Evolutionary conservation across 2,329 filamentous ascomycete species (phyloP).

Genomic region (Hypoxylon rubiginosum): DNA sequence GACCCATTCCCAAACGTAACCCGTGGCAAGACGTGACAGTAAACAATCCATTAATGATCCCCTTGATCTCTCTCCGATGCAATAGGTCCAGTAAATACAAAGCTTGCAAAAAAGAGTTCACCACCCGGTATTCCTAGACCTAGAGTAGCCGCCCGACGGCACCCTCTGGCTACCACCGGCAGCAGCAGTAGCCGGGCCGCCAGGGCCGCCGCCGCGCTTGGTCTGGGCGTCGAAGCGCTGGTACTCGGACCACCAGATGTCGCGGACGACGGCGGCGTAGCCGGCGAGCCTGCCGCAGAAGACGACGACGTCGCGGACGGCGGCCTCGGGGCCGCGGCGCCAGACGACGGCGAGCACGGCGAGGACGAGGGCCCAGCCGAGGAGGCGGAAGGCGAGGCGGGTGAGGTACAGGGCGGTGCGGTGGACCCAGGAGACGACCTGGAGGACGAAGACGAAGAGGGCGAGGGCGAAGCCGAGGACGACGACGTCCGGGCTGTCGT

Average conservation of each 20-base stretch:
- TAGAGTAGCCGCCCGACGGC: conserved; percentile 30
- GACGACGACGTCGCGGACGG: conserved; percentile 68
- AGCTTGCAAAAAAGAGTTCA: neutral
- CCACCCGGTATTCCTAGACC: conserved; percentile 32
- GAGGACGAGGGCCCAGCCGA: conserved; percentile 74
- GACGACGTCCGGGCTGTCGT: conserved; percentile 59
- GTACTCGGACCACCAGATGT: conserved; percentile 71
- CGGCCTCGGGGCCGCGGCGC: conserved; percentile 75
- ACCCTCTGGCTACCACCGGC: conserved; percentile 30
- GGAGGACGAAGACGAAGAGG: conserved; percentile 70
- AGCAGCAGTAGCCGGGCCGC: no score
- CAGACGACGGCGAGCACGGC: conserved; percentile 69
- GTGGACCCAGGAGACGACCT: conserved; percentile 78
- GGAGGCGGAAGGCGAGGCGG: conserved; percentile 71
- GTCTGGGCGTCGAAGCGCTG: conserved; percentile 67
- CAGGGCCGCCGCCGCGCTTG: conserved; percentile 45
- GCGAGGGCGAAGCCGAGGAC: conserved; percentile 64
- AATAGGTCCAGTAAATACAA: neutral
- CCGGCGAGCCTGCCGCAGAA: conserved; percentile 60
- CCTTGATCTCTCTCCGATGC: conserved; percentile 1
- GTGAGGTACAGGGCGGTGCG: conserved; percentile 84
- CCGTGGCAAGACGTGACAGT: conserved; percentile 17
- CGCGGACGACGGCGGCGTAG: conserved; percentile 63
- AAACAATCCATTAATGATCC: conserved; percentile 10
- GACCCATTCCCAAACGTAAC: conserved; percentile 21